Evolutionary conservation across 2,329 filamentous ascomycete genomes (phyloP), one percentile per base, ranked within the genome.

Genomic region (Aspergillus ruber): DNA sequence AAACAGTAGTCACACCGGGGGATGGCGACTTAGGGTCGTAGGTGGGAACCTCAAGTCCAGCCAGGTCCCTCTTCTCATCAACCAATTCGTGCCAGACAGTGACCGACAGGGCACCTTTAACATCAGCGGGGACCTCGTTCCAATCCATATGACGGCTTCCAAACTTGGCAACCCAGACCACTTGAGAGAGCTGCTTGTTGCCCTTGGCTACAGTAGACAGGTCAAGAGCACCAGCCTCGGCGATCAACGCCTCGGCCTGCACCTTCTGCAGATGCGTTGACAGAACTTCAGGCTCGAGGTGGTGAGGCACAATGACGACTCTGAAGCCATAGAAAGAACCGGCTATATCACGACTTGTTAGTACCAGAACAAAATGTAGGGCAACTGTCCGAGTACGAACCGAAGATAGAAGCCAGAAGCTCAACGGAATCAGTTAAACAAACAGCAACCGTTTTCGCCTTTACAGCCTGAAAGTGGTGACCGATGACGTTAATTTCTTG

Each of bases 351-450:
- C 29, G 40, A 29, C 21, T 33, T 9, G 45, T 64, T 33, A 61
- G 47, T 25, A 20, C 32, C 4, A 6, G 33, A 13, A 27, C 25
- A 44, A 45, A 17, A 42, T 4, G n/a, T 17, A 21, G 39, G 23
- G 43, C n/a, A 29, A 43, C 7, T 12, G 8, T 42, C 10, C 33
- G 20, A 32, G 5, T 23, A 55, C 73, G 44, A 64, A 82, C 80
- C 80, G 61, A 98, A 95, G 17, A 97, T 74, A 6, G 86, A 78
- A 29, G 82, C 79, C 43, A 98, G 74, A 51, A 95, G 82, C 70
- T 98, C 93, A 60, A 95, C 77, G 42, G 90, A 95, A 75, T 98
- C 96, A 39, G 90, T 89, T 48, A 97, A 78, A 67, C 94, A 95
- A 54, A 97, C 80, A 52, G 90, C 93, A 27, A 97, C 87, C 43